These are phyloP conservation scores for Pleurozium schreberi DNA, from an alignment of 225 moss, liverwort and hornwort genomes.

Conservation along the genomic window DNA sequence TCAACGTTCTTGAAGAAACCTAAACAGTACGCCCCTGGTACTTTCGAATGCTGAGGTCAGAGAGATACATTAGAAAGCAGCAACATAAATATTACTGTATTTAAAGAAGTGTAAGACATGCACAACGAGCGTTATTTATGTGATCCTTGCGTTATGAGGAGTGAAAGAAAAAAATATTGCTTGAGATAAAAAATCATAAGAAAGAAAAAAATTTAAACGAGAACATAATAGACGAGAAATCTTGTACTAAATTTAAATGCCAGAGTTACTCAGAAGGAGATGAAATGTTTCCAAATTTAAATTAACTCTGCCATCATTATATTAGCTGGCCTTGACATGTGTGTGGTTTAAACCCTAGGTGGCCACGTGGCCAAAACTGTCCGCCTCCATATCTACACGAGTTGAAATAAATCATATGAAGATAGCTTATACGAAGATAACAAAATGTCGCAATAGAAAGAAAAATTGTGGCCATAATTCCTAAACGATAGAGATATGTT, in stretches of 20 bases:
- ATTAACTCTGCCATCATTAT: not conserved
- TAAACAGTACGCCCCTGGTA: conserved; percentile 82
- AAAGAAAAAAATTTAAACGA: not conserved
- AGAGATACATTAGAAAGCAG: not conserved
- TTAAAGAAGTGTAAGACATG: not conserved
- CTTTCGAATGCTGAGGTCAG: conserved; percentile 58
- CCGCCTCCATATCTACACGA: not conserved
- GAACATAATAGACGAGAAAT: not conserved
- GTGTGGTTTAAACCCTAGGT: not conserved
- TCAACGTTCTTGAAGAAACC: conserved; percentile 95
- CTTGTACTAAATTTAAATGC: not conserved
- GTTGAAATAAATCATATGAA: not conserved
- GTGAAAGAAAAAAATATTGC: not conserved
- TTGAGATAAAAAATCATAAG: not conserved
- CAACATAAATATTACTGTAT: not conserved
- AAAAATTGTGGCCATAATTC: not conserved
- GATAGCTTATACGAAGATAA: too few species aligned
- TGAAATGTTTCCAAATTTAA: not conserved
- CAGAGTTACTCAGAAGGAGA: not conserved
- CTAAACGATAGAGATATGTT: not conserved
- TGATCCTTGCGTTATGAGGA: not conserved
- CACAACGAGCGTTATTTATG: not conserved
- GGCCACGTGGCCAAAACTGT: not conserved
- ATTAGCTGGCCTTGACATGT: not conserved
- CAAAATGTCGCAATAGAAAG: not conserved